Conservation (phyloP, 2,329 filamentous ascomycete genomes). For the Endocalyx cinctus region DNA sequence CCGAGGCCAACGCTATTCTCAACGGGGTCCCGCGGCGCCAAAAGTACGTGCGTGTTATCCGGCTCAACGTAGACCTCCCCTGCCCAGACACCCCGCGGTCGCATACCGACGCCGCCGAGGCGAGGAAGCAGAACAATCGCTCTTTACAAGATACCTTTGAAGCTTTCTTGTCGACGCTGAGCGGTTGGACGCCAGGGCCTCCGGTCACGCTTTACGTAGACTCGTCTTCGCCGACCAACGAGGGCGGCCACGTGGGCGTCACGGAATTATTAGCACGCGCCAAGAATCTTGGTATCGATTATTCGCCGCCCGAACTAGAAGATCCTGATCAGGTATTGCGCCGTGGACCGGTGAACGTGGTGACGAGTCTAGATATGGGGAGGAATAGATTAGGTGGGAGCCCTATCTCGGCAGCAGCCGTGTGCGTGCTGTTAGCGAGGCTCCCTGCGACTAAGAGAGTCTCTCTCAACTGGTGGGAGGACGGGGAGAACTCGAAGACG, state of each 20-base stretch:
- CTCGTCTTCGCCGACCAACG: background rate
- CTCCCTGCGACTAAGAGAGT: constrained; percentile 1
- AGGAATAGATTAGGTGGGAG: background rate
- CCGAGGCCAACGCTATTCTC: constrained; percentile 1
- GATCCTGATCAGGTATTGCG: constrained; percentile 1
- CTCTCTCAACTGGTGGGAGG: constrained; percentile 1
- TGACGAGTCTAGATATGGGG: background rate
- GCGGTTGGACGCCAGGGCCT: constrained; percentile 1
- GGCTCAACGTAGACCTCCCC: constrained; percentile 1
- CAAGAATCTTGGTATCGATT: background rate
- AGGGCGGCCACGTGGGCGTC: background rate
- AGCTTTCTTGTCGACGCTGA: constrained; percentile 1
- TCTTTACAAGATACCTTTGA: constrained; percentile 1
- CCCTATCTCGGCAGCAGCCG: background rate
- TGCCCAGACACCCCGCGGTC: background rate
- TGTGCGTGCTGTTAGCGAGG: constrained; percentile 1
- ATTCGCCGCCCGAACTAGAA: constrained; percentile 1
- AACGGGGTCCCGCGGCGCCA: constrained; percentile 2
- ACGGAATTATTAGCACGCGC: background rate
- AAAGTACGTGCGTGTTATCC: constrained; percentile 2
- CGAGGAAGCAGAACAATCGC: constrained; percentile 1
- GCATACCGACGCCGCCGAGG: too few species aligned
- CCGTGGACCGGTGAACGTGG: background rate
- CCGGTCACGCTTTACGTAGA: constrained; percentile 1
- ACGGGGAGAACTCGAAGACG: background rate